These are phyloP conservation scores for Capsicum chinense DNA, from an alignment of 257 asterid species.

Conservation along the genomic window DNA sequence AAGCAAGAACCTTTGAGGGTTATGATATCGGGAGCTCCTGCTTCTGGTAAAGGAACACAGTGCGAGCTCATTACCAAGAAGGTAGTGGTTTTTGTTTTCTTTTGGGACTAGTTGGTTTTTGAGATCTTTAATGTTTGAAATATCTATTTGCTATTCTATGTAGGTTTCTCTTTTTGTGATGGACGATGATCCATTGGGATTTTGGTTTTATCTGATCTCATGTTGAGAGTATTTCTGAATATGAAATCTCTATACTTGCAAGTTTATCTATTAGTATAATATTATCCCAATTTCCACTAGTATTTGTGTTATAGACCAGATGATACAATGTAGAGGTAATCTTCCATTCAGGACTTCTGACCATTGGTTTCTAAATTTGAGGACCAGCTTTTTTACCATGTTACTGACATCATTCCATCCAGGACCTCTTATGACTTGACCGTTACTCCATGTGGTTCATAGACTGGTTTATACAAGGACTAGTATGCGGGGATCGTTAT, in stretches of 20 bases:
- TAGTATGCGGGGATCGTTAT: neutral
- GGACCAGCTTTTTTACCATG: neutral
- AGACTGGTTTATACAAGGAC: neutral
- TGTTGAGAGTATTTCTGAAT: neutral
- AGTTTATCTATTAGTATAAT: neutral
- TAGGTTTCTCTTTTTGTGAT: neutral
- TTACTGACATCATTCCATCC: neutral
- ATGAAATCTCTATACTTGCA: neutral
- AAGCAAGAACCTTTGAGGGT: constrained; percentile 77
- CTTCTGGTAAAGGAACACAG: constrained; percentile 99
- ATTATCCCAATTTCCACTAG: neutral
- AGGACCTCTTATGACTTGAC: neutral
- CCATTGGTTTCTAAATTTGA: constrained; percentile 1
- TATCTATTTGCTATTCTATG: neutral
- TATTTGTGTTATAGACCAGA: neutral
- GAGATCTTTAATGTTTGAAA: neutral
- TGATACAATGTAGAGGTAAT: neutral
- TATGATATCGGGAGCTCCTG: constrained; percentile 98
- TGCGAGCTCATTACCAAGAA: constrained; percentile 84
- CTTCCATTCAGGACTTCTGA: neutral
- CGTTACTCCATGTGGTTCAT: neutral
- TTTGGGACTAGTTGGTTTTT: neutral
- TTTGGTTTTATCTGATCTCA: neutral
- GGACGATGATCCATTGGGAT: constrained; percentile 11
- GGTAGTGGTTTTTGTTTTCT: constrained; percentile 40